Base-by-base conservation (phyloP, 2,329 filamentous ascomycete genomes). In the Colletotrichum coccodes region DNA sequence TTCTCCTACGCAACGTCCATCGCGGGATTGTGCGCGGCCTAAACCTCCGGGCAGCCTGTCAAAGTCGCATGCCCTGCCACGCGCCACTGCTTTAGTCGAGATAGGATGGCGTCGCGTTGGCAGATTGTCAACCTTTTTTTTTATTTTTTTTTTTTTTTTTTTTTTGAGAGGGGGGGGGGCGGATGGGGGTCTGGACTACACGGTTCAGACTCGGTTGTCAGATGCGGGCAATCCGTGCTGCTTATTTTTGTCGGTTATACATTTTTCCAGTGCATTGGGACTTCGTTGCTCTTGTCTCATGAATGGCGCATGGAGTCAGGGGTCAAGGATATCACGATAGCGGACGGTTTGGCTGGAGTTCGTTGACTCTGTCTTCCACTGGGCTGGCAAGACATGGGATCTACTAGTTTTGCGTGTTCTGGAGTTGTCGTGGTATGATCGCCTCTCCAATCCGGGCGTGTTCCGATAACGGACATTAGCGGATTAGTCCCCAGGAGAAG, bases 231-330 rank as follows among this genome's bases (percentile, higher is more conserved):
- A 52, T 64, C 63, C 60, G 38, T 34, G 53, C 50, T 64, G 64
- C 60, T 70, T 47, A 47, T 60, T 64, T 60, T 64, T 68, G 65
- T 60, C 61, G 54, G 56, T 68, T 64, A 54, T 53, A 68, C 50
- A 61, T 60, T 34, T 68, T 69, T 58, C 42, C 63, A 67, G 50
- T 62, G 56, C 63, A 70, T 68, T 46, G 67, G 62, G 57, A 58
- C 60, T 64, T 56, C 49, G 64, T 71, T 65, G 34, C 62, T 67
- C 69, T 71, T 65, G 74, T 76, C 76, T 80, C 75, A 78, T 75
- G 79, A 76, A 79, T 71, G 80, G 80, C 80, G 80, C 79, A 80
- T 73, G 80, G 80, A 81, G 80, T 82, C 75, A 74, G 71, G 74
- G 78, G 78, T 74, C 76, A 76, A 77, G 75, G 75, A 61, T 62